phyloP scores from a whole-genome alignment of 2,329 filamentous ascomycete genomes.

The Paradendryphiella salina region DNA sequence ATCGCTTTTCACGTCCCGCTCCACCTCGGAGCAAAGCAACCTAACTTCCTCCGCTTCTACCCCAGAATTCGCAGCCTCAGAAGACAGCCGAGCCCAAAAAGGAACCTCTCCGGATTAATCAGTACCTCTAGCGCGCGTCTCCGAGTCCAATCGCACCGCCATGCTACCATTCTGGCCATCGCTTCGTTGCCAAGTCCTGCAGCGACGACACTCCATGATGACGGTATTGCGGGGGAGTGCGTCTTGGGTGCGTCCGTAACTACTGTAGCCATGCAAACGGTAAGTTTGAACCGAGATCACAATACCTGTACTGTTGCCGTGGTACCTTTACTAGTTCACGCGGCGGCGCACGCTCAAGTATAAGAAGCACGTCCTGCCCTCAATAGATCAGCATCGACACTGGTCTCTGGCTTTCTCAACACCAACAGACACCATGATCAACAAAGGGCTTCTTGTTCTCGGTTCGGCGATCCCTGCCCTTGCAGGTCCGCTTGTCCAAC shows the following conservation, averaged over 20 bases:
- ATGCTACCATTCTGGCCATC: constrained; percentile 13
- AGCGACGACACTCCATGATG: constrained; percentile 11
- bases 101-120: constrained; percentile 14
- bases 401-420: constrained; percentile 6
- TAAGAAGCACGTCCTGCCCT: constrained; percentile 12
- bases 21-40: constrained; percentile 2
- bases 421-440: constrained; percentile 27
- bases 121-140: constrained; percentile 6
- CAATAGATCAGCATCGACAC: constrained; percentile 2
- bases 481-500: constrained; percentile 20
- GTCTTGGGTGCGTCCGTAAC: constrained; percentile 19
- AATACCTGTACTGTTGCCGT: constrained; percentile 2
- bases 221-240: constrained; percentile 27
- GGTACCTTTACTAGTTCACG: background rate
- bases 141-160: constrained; percentile 13
- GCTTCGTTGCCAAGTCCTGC: constrained; percentile 23
- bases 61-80: constrained; percentile 10
- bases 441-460: constrained; percentile 29
- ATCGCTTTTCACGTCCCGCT: constrained; percentile 2
- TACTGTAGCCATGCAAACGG: constrained; percentile 13
- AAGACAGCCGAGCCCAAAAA: constrained; percentile 8
- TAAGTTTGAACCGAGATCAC: constrained; percentile 6
- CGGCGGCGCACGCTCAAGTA: constrained; percentile 7
- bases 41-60: constrained; percentile 9
- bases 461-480: constrained; percentile 27